Evolutionary conservation across 441 rosid species (phyloP).

Genomic region (Aleurites moluccanus): DNA sequence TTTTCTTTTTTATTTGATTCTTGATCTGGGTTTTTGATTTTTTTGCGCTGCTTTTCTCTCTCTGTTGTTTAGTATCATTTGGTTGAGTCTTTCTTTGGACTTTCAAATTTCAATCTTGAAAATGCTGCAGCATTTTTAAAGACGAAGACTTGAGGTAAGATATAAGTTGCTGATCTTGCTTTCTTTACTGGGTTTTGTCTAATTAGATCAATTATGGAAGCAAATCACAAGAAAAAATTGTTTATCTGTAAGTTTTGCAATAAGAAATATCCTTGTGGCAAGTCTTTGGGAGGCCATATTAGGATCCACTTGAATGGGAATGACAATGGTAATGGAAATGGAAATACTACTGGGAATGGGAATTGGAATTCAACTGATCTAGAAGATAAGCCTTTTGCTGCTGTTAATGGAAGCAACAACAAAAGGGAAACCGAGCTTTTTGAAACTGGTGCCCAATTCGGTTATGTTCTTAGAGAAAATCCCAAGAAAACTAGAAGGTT

Average conservation of each 20-base stretch:
- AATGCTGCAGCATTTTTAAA: slow-evolving; percentile 13
- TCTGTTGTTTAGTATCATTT: slow-evolving; percentile 22
- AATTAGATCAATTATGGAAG: slow-evolving; percentile 47
- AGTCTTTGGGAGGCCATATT: slow-evolving; percentile 87
- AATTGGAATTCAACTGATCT: slow-evolving; percentile 29
- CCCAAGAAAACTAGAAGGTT: slow-evolving; percentile 67
- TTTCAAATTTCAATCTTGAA: slow-evolving; percentile 15
- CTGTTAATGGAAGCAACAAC: slow-evolving; percentile 17
- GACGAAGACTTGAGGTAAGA: background rate
- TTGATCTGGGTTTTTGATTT: slow-evolving; percentile 26
- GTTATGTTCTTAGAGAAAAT: slow-evolving; percentile 67
- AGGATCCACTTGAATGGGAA: slow-evolving; percentile 59
- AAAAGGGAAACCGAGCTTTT: slow-evolving; percentile 26
- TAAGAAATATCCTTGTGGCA: slow-evolving; percentile 77
- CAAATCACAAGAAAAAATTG: slow-evolving; percentile 43
- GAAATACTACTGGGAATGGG: slow-evolving; percentile 21
- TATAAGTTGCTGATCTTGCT: slow-evolving; percentile 29
- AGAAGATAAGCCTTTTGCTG: slow-evolving; percentile 30
- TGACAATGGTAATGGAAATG: slow-evolving; percentile 5
- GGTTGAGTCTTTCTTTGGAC: no score
- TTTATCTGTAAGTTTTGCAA: slow-evolving; percentile 68
- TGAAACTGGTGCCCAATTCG: slow-evolving; percentile 47
- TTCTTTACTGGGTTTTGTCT: slow-evolving; percentile 24
- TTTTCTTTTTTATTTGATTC: background rate
- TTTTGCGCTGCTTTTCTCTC: slow-evolving; percentile 30